phyloP scores from a whole-genome alignment of 2,329 filamentous ascomycete species.

The Emmonsia crescens region DNA sequence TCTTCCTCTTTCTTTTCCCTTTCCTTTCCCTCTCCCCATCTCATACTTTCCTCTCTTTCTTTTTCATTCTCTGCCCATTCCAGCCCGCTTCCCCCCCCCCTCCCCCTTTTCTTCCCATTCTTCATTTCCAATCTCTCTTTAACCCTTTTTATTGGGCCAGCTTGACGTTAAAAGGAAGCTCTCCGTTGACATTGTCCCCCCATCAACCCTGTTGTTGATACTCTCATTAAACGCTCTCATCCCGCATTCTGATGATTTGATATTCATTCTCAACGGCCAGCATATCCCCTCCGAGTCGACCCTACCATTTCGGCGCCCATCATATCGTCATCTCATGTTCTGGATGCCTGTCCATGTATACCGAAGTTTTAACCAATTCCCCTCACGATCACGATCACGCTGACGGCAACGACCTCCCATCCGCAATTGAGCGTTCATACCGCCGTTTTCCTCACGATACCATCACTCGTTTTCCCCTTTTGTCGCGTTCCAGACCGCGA shows the following conservation, averaged over 20 bases:
- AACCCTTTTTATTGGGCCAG: slow-evolving; percentile 1
- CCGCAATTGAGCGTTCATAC: neutral
- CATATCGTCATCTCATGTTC: neutral
- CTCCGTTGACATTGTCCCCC: neutral
- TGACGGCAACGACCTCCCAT: neutral
- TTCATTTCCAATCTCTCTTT: slow-evolving; percentile 6
- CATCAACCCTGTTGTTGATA: slow-evolving; percentile 1
- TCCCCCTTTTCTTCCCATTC: slow-evolving; percentile 1
- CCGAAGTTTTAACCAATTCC: neutral
- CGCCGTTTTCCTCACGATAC: neutral
- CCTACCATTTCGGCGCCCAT: neutral
- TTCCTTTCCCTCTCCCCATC: slow-evolving; percentile 3
- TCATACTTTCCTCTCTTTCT: slow-evolving; percentile 1
- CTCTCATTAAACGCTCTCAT: slow-evolving; percentile 1
- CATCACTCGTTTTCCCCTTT: neutral
- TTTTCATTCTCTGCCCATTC: neutral
- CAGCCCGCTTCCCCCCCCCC: slow-evolving; percentile 4
- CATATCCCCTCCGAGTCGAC: neutral
- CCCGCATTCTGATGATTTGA: neutral
- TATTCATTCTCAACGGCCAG: slow-evolving; percentile 2
- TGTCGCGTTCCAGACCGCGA: neutral
- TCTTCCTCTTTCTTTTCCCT: slow-evolving; percentile 6
- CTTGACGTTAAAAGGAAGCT: neutral
- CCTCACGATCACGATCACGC: slow-evolving; percentile 1
- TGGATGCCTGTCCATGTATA: neutral